phyloP scores from a whole-genome alignment of 1,284 basidiomycete genomes.

The Ganoderma meredithae region DNA sequence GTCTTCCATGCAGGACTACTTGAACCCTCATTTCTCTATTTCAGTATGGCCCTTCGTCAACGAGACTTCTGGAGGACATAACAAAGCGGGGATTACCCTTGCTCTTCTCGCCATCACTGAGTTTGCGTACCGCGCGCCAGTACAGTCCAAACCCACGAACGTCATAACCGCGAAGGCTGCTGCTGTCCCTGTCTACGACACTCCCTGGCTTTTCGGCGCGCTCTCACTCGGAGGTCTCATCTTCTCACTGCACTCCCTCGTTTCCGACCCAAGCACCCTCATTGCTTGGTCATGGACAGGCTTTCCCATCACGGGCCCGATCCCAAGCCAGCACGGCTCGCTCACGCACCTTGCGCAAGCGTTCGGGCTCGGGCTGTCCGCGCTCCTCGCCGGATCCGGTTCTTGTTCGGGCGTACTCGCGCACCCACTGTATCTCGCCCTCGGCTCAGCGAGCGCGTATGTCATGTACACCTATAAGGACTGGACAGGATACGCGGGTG shows the following conservation, averaged over 20 bases:
- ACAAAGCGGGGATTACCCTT: conserved; percentile 68
- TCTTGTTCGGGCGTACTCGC: conserved; percentile 40
- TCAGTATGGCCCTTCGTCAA: conserved; percentile 86
- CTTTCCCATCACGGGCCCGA: conserved; percentile 80
- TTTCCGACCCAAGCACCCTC: conserved; percentile 85
- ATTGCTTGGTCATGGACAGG: conserved; percentile 95
- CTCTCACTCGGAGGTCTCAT: conserved; percentile 78
- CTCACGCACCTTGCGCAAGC: conserved; percentile 75
- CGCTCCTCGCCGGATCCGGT: conserved; percentile 42
- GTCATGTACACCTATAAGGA: conserved; percentile 68
- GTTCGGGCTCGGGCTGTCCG: conserved; percentile 59
- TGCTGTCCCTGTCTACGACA: conserved; percentile 20
- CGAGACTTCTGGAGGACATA: conserved; percentile 73
- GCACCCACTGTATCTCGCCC: conserved; percentile 59
- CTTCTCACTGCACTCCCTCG: conserved; percentile 81
- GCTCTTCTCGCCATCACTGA: conserved; percentile 56
- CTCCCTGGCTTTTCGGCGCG: conserved; percentile 56
- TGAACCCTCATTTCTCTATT: conserved; percentile 3
- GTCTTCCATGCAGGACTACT: not conserved
- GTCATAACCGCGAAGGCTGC: not conserved
- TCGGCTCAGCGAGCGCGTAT: conserved; percentile 60
- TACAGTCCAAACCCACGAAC: not conserved
- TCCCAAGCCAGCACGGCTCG: conserved; percentile 77
- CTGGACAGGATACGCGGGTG: conserved; percentile 82
- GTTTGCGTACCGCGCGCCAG: conserved; percentile 24